phyloP scores from a whole-genome alignment of 768 basidiomycete species.

The Xanthoconium purpureum region DNA sequence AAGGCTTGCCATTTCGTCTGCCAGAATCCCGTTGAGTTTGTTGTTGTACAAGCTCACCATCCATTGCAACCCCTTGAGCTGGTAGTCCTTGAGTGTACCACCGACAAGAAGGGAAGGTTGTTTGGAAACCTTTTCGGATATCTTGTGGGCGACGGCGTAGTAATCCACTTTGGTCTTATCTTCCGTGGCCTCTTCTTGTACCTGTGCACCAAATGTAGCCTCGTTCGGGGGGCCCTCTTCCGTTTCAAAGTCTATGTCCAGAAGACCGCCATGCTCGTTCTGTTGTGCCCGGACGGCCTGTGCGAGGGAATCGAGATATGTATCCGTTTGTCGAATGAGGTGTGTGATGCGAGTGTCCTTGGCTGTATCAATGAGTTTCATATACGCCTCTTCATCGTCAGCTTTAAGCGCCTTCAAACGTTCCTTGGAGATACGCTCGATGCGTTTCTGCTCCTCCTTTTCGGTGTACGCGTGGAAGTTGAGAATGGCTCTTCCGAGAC shows the following conservation, averaged over 20 bases:
- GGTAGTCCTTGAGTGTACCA: conserved; percentile 92
- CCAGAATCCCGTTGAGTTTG: conserved; percentile 89
- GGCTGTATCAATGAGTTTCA: conserved; percentile 97
- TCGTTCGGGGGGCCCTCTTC: conserved; percentile 80
- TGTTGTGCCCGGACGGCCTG: conserved; percentile 94
- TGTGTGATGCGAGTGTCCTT: conserved; percentile 99
- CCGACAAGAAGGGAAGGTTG: conserved; percentile 78
- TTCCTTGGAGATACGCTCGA: conserved; percentile 94
- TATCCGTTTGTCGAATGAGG: conserved; percentile 88
- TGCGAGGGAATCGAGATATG: conserved; percentile 92
- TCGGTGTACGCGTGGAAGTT: conserved; percentile 87
- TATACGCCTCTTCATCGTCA: conserved; percentile 99
- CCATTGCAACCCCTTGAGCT: conserved; percentile 94
- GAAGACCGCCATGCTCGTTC: conserved; percentile 51
- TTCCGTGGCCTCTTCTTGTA: conserved; percentile 55
- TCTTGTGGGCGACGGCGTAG: conserved; percentile 91
- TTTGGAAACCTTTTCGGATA: conserved; percentile 77
- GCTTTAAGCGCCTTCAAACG: conserved; percentile 96
- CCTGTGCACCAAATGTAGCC: conserved; percentile 85
- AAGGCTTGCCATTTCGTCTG: conserved; percentile 81
- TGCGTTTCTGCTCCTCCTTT: conserved; percentile 96
- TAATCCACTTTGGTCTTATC: conserved; percentile 85
- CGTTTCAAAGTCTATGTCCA: conserved; percentile 43
- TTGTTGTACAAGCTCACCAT: conserved; percentile 99
- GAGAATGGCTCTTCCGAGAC: conserved; percentile 75